Conservation (phyloP, 148 eudicot genomes). For the Nepenthes mirabilis region DNA sequence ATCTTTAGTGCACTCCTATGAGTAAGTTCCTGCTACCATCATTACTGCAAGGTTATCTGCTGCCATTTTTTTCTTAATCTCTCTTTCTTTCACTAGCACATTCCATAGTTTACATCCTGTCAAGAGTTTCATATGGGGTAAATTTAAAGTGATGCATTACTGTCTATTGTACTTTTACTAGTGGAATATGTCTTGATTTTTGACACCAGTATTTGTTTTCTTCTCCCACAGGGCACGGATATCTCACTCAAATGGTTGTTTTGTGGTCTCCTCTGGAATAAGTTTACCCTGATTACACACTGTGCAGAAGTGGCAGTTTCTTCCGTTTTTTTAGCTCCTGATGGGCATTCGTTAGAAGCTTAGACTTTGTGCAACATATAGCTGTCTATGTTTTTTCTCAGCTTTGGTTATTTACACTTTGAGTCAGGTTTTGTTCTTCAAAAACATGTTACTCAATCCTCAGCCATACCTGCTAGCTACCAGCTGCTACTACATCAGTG, state of each 20-base stretch:
- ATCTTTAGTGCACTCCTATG: slow-evolving; percentile 40
- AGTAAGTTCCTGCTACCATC: slow-evolving; percentile 31
- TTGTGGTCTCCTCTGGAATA: slow-evolving; percentile 29
- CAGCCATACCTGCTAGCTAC: slow-evolving; percentile 10
- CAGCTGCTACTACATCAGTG: slow-evolving; percentile 14
- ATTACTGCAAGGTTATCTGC: not conserved
- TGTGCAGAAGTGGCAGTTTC: slow-evolving; percentile 17
- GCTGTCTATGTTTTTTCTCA: slow-evolving; percentile 19
- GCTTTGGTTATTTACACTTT: slow-evolving; percentile 11
- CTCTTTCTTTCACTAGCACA: slow-evolving; percentile 17
- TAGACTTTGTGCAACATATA: slow-evolving; percentile 17
- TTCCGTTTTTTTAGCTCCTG: slow-evolving; percentile 18
- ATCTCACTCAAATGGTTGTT: slow-evolving; percentile 23
- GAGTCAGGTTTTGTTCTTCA: slow-evolving; percentile 11
- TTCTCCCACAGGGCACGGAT: slow-evolving; percentile 36
- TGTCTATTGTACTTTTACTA: not conserved
- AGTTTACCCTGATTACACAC: slow-evolving; percentile 21
- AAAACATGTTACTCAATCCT: slow-evolving; percentile 39
- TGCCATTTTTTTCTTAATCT: slow-evolving; percentile 4
- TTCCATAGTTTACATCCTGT: slow-evolving; percentile 31
- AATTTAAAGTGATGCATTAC: not conserved
- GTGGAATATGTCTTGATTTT: not conserved
- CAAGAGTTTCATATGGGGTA: slow-evolving; percentile 35
- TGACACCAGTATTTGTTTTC: slow-evolving; percentile 3
- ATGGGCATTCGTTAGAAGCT: slow-evolving; percentile 32